Evolutionary conservation across 2,329 filamentous ascomycete species (phyloP).

Genomic region (Ambrosiella cleistominuta): DNA sequence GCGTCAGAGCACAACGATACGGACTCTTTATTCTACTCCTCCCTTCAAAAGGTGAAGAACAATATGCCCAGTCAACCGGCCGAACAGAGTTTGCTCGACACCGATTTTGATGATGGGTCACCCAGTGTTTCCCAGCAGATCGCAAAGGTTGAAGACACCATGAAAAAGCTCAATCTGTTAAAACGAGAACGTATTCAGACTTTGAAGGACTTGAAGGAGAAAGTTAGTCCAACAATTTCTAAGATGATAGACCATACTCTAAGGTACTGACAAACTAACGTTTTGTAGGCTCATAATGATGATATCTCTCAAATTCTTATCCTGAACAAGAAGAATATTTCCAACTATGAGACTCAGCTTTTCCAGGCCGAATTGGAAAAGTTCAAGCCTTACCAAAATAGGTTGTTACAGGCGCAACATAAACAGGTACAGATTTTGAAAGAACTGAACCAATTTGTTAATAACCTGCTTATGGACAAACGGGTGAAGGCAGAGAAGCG

Average conservation of each 20-base stretch:
- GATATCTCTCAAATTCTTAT: constrained; percentile 97
- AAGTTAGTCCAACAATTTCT: constrained; percentile 39
- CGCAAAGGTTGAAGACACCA: constrained; percentile 65
- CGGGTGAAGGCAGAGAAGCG: constrained; percentile 83
- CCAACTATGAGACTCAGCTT: constrained; percentile 77
- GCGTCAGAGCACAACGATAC: constrained; percentile 76
- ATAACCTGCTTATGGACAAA: constrained; percentile 79
- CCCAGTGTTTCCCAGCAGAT: constrained; percentile 82
- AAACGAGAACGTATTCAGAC: constrained; percentile 86
- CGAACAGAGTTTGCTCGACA: constrained; percentile 73
- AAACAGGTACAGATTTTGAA: constrained; percentile 92
- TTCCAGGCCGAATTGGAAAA: constrained; percentile 97
- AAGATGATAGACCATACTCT: background rate
- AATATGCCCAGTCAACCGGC: constrained; percentile 45
- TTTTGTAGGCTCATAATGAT: constrained; percentile 28
- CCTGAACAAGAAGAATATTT: constrained; percentile 89
- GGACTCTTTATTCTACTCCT: constrained; percentile 74
- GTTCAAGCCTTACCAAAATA: constrained; percentile 80
- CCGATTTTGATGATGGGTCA: constrained; percentile 69
- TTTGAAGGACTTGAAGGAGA: constrained; percentile 91
- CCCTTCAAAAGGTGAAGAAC: constrained; percentile 60
- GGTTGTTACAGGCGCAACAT: constrained; percentile 81
- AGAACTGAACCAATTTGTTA: constrained; percentile 76
- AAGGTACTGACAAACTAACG: background rate
- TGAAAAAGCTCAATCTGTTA: constrained; percentile 80